Conservation (phyloP, 768 basidiomycete species). For the Suillus fuscotomentosus region DNA sequence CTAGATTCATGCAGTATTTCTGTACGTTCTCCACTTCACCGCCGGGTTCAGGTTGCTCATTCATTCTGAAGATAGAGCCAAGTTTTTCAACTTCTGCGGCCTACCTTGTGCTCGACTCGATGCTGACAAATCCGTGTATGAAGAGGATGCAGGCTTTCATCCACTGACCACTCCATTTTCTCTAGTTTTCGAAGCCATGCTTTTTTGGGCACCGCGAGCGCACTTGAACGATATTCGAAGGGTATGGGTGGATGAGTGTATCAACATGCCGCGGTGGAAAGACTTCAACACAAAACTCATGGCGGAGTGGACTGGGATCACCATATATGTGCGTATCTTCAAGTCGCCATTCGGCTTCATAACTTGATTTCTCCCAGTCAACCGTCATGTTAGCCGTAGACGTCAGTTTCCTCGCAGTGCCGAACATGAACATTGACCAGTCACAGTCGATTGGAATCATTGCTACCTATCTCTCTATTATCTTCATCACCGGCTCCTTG, state of each 20-base stretch:
- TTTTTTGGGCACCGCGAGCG: constrained; percentile 7
- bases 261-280: constrained; percentile 39
- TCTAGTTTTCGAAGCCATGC: constrained; percentile 1
- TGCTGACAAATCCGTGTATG: constrained; percentile 6
- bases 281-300: constrained; percentile 40
- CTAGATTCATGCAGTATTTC: constrained; percentile 3
- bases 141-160: background rate
- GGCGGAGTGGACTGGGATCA: constrained; percentile 48
- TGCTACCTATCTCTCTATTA: constrained; percentile 38
- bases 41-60: background rate
- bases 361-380: constrained; percentile 28
- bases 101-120: constrained; percentile 8
- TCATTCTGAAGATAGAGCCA: constrained; percentile 7
- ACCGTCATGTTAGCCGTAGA: constrained; percentile 54
- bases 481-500: constrained; percentile 35
- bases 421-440: constrained; percentile 29
- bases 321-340: constrained; percentile 39
- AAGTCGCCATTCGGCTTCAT: background rate
- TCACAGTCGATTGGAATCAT: constrained; percentile 22
- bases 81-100: constrained; percentile 11
- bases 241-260: constrained; percentile 6
- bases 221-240: constrained; percentile 2
- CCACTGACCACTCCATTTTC: background rate
- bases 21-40: background rate
- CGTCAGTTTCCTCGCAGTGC: constrained; percentile 54